Percentiles rank a stretch among this genome's conserved stretches.
Conservation (phyloP, 1,139 yeast genomes). For the Geotrichum cucujoidarum region DNA sequence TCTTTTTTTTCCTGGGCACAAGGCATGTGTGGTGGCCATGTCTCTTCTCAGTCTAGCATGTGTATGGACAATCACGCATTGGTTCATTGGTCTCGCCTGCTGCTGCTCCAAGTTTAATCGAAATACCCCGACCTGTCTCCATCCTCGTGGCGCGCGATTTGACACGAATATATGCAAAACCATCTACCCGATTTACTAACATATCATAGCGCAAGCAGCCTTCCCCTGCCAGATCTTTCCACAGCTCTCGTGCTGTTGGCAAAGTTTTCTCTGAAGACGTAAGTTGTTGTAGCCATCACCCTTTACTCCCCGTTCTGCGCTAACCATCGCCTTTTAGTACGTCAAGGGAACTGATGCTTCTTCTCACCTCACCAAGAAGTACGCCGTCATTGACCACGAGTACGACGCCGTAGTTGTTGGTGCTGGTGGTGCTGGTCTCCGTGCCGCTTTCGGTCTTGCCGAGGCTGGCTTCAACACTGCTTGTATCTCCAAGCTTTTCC, state of each 20-base stretch:
- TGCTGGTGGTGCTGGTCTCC: constrained; percentile 98
- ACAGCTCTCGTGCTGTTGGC: constrained; percentile 27
- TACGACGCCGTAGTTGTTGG: constrained; percentile 97
- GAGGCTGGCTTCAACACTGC: constrained; percentile 98
- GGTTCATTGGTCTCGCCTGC: too few relatives aligned
- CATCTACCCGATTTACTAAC: too few relatives aligned
- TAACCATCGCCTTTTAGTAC: constrained; percentile 18
- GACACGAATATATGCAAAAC: too few relatives aligned
- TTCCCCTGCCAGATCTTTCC: constrained; percentile 26
- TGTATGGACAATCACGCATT: too few relatives aligned
- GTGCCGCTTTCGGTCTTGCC: constrained; percentile 97
- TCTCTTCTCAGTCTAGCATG: too few relatives aligned
- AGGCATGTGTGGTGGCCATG: too few relatives aligned
- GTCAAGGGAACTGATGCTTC: constrained; percentile 40
- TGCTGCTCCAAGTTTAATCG: too few relatives aligned
- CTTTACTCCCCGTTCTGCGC: neutral
- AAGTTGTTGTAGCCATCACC: constrained; percentile 15
- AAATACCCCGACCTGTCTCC: too few relatives aligned
- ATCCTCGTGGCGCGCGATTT: too few relatives aligned
- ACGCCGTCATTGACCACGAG: constrained; percentile 89
- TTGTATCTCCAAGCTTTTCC: constrained; percentile 93
- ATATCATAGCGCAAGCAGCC: constrained; percentile 13
- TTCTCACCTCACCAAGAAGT: constrained; percentile 51
- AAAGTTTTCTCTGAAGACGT: constrained; percentile 30
- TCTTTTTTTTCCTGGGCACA: too few relatives aligned